phyloP scores from a whole-genome alignment of 2,329 filamentous ascomycete species.

The Trichoderma brevicompactum region DNA sequence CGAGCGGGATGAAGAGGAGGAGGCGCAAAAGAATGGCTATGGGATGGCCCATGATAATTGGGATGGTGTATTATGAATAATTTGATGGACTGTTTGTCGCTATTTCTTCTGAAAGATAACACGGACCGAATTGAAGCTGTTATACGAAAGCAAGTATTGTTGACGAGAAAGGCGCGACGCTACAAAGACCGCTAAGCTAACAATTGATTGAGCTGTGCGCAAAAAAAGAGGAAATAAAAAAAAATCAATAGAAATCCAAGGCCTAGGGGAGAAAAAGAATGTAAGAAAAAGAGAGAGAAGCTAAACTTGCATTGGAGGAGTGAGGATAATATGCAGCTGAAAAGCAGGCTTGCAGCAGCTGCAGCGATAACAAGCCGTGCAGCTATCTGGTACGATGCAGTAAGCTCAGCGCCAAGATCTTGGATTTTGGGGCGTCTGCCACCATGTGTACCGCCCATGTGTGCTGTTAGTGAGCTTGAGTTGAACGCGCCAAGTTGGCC shows the following conservation, averaged over 20 bases:
- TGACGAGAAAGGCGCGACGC: neutral
- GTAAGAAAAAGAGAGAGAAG: neutral
- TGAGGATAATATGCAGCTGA: constrained; percentile 16
- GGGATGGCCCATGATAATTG: neutral
- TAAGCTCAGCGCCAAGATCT: constrained; percentile 17
- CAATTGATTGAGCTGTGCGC: neutral
- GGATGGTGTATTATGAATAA: neutral
- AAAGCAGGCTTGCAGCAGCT: constrained; percentile 10
- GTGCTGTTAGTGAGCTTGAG: neutral
- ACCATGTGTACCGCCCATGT: neutral
- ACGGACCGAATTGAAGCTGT: neutral
- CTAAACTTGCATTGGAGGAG: neutral
- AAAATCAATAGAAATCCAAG: neutral
- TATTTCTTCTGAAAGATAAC: neutral
- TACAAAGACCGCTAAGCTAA: neutral
- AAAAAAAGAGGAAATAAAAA: neutral
- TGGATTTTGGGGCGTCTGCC: neutral
- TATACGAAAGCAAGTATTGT: neutral
- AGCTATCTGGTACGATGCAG: constrained; percentile 11
- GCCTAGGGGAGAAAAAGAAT: neutral
- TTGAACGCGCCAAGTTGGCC: too few relatives aligned
- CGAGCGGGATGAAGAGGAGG: constrained; percentile 29
- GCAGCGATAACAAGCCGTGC: constrained; percentile 17
- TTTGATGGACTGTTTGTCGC: neutral
- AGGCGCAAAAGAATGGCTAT: constrained; percentile 16